Conservation (phyloP, 1,139 yeast genomes). For the Saccharomyces hybrid region DNA sequence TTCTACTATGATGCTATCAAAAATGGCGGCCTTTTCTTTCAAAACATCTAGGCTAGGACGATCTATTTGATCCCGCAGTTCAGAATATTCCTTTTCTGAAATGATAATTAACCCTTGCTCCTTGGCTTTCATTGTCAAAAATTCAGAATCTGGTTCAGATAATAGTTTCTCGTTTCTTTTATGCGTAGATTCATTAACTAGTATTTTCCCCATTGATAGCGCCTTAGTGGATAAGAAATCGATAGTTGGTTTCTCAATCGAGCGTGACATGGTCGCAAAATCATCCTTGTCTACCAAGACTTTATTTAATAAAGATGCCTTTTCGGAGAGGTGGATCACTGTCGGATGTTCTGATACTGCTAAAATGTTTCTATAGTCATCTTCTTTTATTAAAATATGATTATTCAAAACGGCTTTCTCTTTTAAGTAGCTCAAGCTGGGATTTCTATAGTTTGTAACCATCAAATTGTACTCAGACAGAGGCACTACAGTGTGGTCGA, state of each 20-base stretch:
- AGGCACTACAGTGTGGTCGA: conserved; percentile 30
- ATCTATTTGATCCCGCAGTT: conserved; percentile 3
- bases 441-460: conserved; percentile 1
- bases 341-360: conserved; percentile 5
- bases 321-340: conserved; percentile 19
- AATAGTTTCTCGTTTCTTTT: not conserved
- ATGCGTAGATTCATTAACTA: conserved; percentile 5
- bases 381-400: not conserved
- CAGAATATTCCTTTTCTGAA: not conserved
- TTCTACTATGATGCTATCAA: conserved; percentile 25
- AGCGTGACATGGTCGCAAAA: not conserved
- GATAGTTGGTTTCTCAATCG: conserved; percentile 6
- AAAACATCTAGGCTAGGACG: conserved; percentile 5
- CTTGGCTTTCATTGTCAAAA: not conserved
- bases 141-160: not conserved
- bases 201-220: not conserved
- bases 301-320: conserved; percentile 14
- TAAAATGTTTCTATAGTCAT: not conserved
- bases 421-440: conserved; percentile 6
- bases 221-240: conserved; percentile 4
- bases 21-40: conserved; percentile 29
- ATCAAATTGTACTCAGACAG: conserved; percentile 5
- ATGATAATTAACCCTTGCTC: not conserved
- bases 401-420: conserved; percentile 30
- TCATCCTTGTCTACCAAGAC: conserved; percentile 4